Conservation (phyloP, 2,329 filamentous ascomycete species). For the Diaporthe citri region DNA sequence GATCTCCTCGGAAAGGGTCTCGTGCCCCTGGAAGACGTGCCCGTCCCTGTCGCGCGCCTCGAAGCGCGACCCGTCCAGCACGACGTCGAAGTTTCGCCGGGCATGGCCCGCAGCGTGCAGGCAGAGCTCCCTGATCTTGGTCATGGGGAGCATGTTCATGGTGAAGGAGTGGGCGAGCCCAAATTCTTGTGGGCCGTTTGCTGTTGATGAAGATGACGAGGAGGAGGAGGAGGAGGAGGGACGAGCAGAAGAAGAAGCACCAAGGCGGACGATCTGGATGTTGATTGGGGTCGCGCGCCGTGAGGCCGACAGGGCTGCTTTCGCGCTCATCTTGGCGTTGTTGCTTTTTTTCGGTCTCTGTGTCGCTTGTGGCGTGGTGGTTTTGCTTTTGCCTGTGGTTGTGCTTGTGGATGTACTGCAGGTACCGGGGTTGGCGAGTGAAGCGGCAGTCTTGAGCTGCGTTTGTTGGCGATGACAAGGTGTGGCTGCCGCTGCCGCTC, state of each 20-base stretch:
- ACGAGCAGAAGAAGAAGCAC: neutral
- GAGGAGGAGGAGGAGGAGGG: neutral
- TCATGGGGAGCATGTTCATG: slow-evolving; percentile 31
- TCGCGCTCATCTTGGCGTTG: slow-evolving; percentile 4
- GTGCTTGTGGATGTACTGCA: neutral
- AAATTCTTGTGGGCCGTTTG: neutral
- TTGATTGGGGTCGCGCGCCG: slow-evolving; percentile 11
- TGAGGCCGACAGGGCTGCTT: neutral
- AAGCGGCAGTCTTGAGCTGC: neutral
- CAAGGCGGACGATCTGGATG: slow-evolving; percentile 9
- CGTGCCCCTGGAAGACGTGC: slow-evolving; percentile 18
- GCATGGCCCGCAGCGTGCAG: slow-evolving; percentile 30
- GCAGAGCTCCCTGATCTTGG: slow-evolving; percentile 34
- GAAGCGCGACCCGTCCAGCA: slow-evolving; percentile 29
- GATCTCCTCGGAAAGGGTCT: slow-evolving; percentile 27
- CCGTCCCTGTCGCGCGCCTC: slow-evolving; percentile 36
- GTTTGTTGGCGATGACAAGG: neutral
- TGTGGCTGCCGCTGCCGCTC: neutral
- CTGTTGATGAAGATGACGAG: neutral
- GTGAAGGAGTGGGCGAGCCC: slow-evolving; percentile 18
- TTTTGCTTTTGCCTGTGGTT: neutral
- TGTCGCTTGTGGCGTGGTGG: neutral
- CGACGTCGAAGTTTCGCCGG: neutral
- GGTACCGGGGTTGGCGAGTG: neutral
- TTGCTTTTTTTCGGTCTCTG: neutral